Percentiles rank a stretch among this genome's conserved stretches.
These are phyloP conservation scores for Penicillium sp. DNA, from an alignment of 2,329 filamentous ascomycete species.

Conservation along the genomic window DNA sequence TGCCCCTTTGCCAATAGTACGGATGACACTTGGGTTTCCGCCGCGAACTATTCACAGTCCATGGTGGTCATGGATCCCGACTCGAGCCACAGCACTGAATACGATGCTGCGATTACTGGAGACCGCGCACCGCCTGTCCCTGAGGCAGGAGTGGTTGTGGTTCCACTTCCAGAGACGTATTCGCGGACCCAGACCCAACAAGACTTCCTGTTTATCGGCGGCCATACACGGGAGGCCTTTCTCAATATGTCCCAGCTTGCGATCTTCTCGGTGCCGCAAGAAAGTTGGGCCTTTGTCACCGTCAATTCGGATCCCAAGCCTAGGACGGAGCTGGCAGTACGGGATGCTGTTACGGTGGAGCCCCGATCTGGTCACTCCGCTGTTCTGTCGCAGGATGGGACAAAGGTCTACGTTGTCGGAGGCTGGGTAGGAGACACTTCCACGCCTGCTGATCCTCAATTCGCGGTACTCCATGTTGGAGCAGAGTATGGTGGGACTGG, in stretches of 20 bases:
- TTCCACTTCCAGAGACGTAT: conserved; percentile 71
- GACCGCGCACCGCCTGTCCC: conserved; percentile 71
- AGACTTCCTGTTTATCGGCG: conserved; percentile 81
- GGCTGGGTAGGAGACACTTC: conserved; percentile 88
- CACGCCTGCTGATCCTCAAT: conserved; percentile 78
- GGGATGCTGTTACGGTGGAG: conserved; percentile 64
- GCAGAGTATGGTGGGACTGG: conserved; percentile 68
- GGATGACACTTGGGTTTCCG: conserved; percentile 66
- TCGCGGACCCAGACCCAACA: conserved; percentile 72
- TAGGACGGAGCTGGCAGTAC: conserved; percentile 63
- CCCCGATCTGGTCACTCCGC: conserved; percentile 89
- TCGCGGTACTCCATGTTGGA: conserved; percentile 77
- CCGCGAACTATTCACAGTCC: conserved; percentile 77
- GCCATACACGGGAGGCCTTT: conserved; percentile 81
- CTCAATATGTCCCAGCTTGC: conserved; percentile 94
- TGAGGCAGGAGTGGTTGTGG: conserved; percentile 87
- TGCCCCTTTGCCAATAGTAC: conserved; percentile 64
- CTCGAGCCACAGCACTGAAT: conserved; percentile 48
- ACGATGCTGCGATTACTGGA: conserved; percentile 49
- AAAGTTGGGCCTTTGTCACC: conserved; percentile 81
- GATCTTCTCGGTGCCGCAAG: conserved; percentile 83
- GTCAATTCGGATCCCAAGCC: conserved; percentile 58
- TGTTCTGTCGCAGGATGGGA: conserved; percentile 78
- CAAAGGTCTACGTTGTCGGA: conserved; percentile 77
- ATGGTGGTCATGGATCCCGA: conserved; percentile 68